Evolutionary conservation across 768 basidiomycete species (phyloP).

Genomic region (Rhodocollybia butyracea): DNA sequence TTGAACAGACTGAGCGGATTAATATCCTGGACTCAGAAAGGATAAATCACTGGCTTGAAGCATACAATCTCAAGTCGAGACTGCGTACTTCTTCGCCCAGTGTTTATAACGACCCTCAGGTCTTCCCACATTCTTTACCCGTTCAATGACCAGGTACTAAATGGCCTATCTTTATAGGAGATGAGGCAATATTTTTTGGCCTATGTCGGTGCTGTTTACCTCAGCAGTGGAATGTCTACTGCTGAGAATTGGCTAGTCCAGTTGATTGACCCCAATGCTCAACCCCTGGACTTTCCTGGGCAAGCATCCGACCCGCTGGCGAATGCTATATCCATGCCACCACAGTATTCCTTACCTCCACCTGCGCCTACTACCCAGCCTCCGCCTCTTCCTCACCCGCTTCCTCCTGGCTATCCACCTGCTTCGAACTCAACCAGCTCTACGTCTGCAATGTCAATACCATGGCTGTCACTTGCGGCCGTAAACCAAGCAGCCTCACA

Average conservation of each 20-base stretch:
- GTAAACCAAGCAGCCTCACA: constrained; percentile 55
- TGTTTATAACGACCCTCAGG: not conserved
- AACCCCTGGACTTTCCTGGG: constrained; percentile 18
- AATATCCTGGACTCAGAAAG: not conserved
- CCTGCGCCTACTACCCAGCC: constrained; percentile 18
- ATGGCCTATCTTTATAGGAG: constrained; percentile 1
- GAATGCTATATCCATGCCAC: constrained; percentile 1
- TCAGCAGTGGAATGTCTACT: constrained; percentile 31
- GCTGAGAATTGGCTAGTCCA: constrained; percentile 38
- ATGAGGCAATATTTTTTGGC: constrained; percentile 30
- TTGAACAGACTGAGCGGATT: not conserved
- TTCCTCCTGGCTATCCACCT: constrained; percentile 10
- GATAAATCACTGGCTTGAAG: not conserved
- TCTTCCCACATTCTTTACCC: not conserved
- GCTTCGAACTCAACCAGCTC: not conserved
- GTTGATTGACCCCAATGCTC: constrained; percentile 30
- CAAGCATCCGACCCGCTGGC: not conserved
- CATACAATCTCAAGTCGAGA: not conserved
- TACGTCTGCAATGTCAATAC: too few species aligned
- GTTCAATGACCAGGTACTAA: not conserved
- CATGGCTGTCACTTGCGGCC: constrained; percentile 39
- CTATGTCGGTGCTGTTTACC: constrained; percentile 45
- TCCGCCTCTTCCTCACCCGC: constrained; percentile 12
- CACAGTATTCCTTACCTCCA: constrained; percentile 13
- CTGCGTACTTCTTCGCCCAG: not conserved